phyloP scores from a whole-genome alignment of 192 early-diverging fungal species.

The Coemansia reversa region DNA sequence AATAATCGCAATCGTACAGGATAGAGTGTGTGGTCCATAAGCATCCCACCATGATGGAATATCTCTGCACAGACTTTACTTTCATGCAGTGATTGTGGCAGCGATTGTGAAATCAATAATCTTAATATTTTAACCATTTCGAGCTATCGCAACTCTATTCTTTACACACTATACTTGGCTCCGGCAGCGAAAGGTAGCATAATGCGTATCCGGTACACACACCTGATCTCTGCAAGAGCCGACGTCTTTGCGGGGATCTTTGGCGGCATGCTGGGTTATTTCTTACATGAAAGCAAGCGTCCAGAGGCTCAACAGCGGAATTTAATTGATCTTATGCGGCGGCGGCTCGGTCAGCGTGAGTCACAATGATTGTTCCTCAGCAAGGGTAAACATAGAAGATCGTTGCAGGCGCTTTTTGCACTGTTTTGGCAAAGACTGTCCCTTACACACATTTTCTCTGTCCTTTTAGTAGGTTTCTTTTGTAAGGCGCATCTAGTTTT shows the following conservation, averaged over 20 bases:
- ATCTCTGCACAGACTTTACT: not conserved
- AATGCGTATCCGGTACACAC: conserved; percentile 38
- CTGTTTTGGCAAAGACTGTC: not conserved
- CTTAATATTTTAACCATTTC: no score
- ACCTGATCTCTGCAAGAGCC: conserved; percentile 42
- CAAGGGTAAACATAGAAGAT: not conserved
- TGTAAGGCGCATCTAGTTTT: not conserved
- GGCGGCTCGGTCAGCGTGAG: conserved; percentile 12
- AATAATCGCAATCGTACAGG: not conserved
- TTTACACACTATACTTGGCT: not conserved
- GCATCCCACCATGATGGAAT: not conserved
- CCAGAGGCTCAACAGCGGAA: conserved; percentile 23
- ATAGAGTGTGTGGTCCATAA: not conserved
- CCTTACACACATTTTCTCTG: not conserved
- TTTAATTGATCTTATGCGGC: conserved; percentile 28
- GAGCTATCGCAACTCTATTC: not conserved
- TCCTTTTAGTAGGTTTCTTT: not conserved
- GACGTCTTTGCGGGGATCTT: conserved; percentile 34
- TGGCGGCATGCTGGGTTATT: conserved; percentile 41
- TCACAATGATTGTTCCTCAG: not conserved
- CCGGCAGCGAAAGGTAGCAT: not conserved
- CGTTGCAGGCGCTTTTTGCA: not conserved
- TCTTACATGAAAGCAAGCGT: conserved; percentile 45
- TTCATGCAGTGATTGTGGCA: not conserved
- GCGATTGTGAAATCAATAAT: not conserved